phyloP scores from a whole-genome alignment of 225 moss, liverwort and hornwort species.

The Antitrichia curtipendula region DNA sequence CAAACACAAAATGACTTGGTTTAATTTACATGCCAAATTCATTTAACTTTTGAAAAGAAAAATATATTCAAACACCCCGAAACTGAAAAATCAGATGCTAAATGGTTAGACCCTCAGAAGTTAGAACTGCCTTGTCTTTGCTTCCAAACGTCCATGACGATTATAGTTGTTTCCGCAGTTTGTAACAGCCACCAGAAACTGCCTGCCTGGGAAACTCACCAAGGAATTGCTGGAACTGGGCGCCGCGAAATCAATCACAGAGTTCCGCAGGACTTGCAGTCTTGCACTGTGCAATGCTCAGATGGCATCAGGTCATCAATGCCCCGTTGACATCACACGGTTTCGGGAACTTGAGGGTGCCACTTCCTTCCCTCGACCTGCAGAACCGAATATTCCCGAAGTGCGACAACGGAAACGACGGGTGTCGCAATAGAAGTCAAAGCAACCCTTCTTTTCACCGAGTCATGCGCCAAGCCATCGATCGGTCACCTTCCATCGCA shows the following conservation, averaged over 20 bases:
- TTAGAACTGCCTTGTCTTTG: too few relatives aligned
- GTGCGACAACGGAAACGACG: not conserved
- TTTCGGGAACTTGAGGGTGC: not conserved
- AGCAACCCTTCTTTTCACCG: not conserved
- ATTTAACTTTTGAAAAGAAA: too few relatives aligned
- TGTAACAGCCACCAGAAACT: too few relatives aligned
- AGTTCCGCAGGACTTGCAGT: not conserved
- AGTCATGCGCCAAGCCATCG: not conserved
- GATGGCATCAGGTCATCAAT: not conserved
- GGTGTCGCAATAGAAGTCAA: not conserved
- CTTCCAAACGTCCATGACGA: too few relatives aligned
- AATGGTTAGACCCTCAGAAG: too few relatives aligned
- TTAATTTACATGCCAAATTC: too few relatives aligned
- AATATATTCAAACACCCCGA: too few relatives aligned
- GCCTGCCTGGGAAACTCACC: too few relatives aligned
- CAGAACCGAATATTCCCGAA: not conserved
- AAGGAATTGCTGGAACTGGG: not conserved
- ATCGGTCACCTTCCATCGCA: not conserved
- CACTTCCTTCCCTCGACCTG: not conserved
- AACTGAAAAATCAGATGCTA: too few relatives aligned
- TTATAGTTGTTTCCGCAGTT: too few relatives aligned
- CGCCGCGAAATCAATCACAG: not conserved
- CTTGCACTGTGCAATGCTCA: too few relatives aligned
- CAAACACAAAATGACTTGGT: too few relatives aligned
- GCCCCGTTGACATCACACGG: not conserved